A percentile compares a stretch with the other conserved stretches of the same genome.
These are phyloP conservation scores for Phytophthora capsici DNA, from an alignment of 352 stramenopile species.

Conservation along the genomic window DNA sequence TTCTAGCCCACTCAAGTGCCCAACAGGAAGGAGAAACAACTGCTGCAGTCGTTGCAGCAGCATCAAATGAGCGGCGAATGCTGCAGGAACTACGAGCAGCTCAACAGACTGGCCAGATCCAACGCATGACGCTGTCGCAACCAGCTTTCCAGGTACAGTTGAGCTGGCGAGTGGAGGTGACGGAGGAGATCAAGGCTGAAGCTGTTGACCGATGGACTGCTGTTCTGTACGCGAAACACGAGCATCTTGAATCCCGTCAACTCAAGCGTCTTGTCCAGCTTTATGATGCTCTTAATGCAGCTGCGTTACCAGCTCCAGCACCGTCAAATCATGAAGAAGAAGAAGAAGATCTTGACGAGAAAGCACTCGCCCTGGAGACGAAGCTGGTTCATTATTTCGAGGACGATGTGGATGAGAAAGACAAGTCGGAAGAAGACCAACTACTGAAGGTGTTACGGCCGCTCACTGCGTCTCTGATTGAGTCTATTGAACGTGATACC, in stretches of 20 bases:
- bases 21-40: slow-evolving; percentile 28
- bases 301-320: slow-evolving; percentile 37
- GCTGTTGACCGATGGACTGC: slow-evolving; percentile 45
- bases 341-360: slow-evolving; percentile 25
- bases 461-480: slow-evolving; percentile 54
- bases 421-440: slow-evolving; percentile 35
- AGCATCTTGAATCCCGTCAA: slow-evolving; percentile 62
- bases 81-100: slow-evolving; percentile 59
- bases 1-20: slow-evolving; percentile 11
- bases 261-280: slow-evolving; percentile 62
- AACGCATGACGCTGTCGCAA: slow-evolving; percentile 60
- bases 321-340: slow-evolving; percentile 13
- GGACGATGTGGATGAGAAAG: slow-evolving; percentile 29
- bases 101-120: slow-evolving; percentile 61
- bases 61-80: slow-evolving; percentile 46
- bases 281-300: slow-evolving; percentile 55
- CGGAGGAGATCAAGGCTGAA: slow-evolving; percentile 7
- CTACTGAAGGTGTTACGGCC: slow-evolving; percentile 47
- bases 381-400: slow-evolving; percentile 77
- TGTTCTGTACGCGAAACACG: slow-evolving; percentile 66
- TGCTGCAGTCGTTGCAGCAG: slow-evolving; percentile 32
- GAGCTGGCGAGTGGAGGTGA: slow-evolving; percentile 25
- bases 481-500: slow-evolving; percentile 64
- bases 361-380: slow-evolving; percentile 48
- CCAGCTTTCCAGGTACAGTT: slow-evolving; percentile 64